Evolutionary conservation across 768 basidiomycete genomes (phyloP).

Genomic region (Panaeolus cyanescens): DNA sequence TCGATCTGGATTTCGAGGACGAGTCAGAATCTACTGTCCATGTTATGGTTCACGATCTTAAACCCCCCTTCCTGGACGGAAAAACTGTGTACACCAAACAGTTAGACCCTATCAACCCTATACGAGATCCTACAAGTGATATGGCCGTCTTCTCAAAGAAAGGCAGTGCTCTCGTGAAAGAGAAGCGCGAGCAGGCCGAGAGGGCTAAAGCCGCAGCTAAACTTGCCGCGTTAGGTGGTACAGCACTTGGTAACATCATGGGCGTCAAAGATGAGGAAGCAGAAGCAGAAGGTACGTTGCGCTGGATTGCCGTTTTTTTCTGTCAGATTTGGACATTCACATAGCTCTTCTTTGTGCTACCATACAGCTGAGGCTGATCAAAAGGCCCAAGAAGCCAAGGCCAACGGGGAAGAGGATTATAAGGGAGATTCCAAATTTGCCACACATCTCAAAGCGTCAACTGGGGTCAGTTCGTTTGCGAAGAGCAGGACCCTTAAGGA

Average conservation of each 20-base stretch:
- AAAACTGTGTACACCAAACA: constrained; percentile 96
- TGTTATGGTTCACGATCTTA: constrained; percentile 95
- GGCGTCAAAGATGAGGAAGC: constrained; percentile 95
- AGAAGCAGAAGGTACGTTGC: constrained; percentile 81
- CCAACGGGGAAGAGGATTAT: constrained; percentile 69
- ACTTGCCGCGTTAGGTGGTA: constrained; percentile 88
- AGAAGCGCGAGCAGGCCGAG: constrained; percentile 96
- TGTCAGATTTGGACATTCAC: constrained; percentile 79
- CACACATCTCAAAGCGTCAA: constrained; percentile 80
- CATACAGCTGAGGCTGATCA: constrained; percentile 56
- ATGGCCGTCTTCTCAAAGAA: constrained; percentile 97
- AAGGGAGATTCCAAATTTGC: constrained; percentile 98
- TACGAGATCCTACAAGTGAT: constrained; percentile 90
- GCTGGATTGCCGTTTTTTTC: constrained; percentile 13
- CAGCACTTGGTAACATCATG: constrained; percentile 95
- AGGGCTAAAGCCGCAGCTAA: constrained; percentile 96
- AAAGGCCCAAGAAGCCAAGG: constrained; percentile 51
- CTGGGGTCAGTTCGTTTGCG: constrained; percentile 82
- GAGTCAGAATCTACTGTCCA: constrained; percentile 96
- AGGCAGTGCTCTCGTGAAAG: constrained; percentile 91
- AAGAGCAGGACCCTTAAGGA: constrained; percentile 84
- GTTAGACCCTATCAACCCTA: constrained; percentile 95
- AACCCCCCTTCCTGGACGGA: constrained; percentile 97
- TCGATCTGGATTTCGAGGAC: constrained; percentile 96
- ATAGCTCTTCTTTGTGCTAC: constrained; percentile 45